A percentile compares a stretch with the other conserved stretches of the same genome.
phyloP scores from a whole-genome alignment of 805 yeast species.

The Starmerella bombicola region DNA sequence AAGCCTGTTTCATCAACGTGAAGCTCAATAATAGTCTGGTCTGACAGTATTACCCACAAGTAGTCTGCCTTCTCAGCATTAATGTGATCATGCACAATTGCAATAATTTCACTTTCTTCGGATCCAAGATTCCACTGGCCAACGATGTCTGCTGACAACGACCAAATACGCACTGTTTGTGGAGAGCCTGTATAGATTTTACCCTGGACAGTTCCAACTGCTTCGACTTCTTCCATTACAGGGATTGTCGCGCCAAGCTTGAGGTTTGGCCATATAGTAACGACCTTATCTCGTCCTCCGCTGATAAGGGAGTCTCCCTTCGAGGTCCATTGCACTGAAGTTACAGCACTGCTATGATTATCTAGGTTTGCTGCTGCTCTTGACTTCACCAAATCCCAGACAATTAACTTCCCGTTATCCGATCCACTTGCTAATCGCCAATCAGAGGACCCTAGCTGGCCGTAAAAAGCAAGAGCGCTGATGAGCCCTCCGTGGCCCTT shows the following conservation, averaged over 20 bases:
- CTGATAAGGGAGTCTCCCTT: conserved; percentile 48
- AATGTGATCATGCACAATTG: conserved; percentile 3
- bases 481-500: conserved; percentile 90
- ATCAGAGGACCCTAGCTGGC: conserved; percentile 44
- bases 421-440: conserved; percentile 77
- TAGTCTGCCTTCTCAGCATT: background rate
- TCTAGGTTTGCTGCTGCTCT: conserved; percentile 48
- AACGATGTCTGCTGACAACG: conserved; percentile 17
- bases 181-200: conserved; percentile 19
- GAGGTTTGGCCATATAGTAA: conserved; percentile 40
- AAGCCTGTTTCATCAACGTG: conserved; percentile 24
- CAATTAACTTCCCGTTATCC: conserved; percentile 42
- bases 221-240: conserved; percentile 40
- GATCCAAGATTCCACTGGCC: conserved; percentile 16
- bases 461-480: conserved; percentile 62
- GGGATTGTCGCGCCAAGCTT: conserved; percentile 55
- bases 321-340: conserved; percentile 59
- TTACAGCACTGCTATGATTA: conserved; percentile 74
- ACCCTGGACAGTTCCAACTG: conserved; percentile 28
- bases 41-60: conserved; percentile 40
- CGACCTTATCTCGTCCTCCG: conserved; percentile 83
- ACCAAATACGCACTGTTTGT: conserved; percentile 15
- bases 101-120: conserved; percentile 18
- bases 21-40: conserved; percentile 61
- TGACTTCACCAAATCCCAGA: conserved; percentile 60